Percentiles rank a stretch among this genome's conserved stretches.
These are phyloP conservation scores for Alternaria metachromatica DNA, from an alignment of 2,329 filamentous ascomycete genomes.

Conservation along the genomic window DNA sequence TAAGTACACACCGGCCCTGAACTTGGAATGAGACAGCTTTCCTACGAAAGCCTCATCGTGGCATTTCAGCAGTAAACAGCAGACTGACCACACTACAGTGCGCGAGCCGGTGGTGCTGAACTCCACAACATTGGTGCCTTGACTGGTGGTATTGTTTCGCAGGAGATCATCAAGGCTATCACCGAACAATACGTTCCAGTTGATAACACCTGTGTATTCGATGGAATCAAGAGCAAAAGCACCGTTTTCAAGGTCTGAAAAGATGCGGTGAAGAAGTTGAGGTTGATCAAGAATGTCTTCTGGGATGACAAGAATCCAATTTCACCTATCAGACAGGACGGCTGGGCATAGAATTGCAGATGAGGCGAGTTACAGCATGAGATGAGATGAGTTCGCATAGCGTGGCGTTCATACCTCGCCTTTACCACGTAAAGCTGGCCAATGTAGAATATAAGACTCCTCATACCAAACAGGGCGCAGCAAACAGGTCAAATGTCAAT, in stretches of 20 bases:
- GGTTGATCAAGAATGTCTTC: neutral
- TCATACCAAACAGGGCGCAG: too few species aligned
- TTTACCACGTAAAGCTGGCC: too few species aligned
- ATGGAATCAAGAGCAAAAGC: constrained; percentile 65
- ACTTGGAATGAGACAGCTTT: neutral
- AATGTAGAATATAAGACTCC: too few species aligned
- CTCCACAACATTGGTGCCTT: constrained; percentile 91
- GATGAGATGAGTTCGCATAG: neutral
- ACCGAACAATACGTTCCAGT: constrained; percentile 71
- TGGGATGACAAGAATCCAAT: neutral
- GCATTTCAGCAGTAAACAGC: neutral
- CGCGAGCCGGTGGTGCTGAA: constrained; percentile 81
- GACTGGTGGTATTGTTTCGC: constrained; percentile 90
- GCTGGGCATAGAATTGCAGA: neutral
- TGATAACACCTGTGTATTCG: constrained; percentile 69
- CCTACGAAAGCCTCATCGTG: neutral
- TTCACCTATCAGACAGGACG: neutral
- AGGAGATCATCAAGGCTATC: constrained; percentile 91
- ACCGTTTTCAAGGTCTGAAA: constrained; percentile 57
- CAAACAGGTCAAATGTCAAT: neutral
- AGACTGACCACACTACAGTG: constrained; percentile 48
- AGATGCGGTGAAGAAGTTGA: neutral
- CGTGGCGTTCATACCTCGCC: neutral
- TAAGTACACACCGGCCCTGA: constrained; percentile 33
- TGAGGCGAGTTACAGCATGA: neutral